These are phyloP conservation scores for Secale cereale DNA, from an alignment of 176 grass and related monocot species.

Conservation along the genomic window DNA sequence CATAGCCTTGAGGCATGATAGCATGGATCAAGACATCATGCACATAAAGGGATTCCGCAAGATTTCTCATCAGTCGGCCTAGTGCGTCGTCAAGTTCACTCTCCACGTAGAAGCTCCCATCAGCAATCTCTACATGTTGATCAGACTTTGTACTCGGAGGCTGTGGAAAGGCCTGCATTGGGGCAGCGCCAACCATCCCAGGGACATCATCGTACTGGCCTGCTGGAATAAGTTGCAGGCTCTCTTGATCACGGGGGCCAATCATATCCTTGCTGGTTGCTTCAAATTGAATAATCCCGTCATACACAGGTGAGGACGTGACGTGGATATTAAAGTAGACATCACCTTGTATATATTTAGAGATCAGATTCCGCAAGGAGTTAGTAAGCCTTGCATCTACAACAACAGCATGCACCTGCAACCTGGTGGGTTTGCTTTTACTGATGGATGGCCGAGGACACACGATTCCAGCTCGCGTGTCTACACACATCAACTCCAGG, in stretches of 20 bases:
- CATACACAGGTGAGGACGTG: neutral
- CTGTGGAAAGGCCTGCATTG: neutral
- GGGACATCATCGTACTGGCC: neutral
- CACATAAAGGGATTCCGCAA: neutral
- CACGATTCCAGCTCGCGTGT: too few relatives aligned
- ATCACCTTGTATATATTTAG: too few relatives aligned
- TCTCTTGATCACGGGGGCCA: neutral
- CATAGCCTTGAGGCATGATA: accelerated
- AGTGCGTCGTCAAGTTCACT: neutral
- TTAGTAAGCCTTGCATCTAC: too few relatives aligned
- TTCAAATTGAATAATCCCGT: neutral
- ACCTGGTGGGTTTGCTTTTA: too few relatives aligned
- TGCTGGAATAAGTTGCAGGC: neutral
- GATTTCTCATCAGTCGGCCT: accelerated
- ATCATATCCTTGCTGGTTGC: neutral
- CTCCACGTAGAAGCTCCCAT: neutral
- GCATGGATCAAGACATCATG: neutral
- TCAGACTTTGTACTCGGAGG: neutral
- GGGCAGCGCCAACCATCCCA: neutral
- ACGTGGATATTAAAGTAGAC: neutral
- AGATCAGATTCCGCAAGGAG: too few relatives aligned
- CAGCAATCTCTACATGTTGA: conserved; percentile 12
- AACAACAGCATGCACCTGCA: too few relatives aligned
- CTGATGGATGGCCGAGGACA: too few relatives aligned
- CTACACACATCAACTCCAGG: too few relatives aligned